phyloP scores from a whole-genome alignment of 306 rosid species.

The Quercus robur region DNA sequence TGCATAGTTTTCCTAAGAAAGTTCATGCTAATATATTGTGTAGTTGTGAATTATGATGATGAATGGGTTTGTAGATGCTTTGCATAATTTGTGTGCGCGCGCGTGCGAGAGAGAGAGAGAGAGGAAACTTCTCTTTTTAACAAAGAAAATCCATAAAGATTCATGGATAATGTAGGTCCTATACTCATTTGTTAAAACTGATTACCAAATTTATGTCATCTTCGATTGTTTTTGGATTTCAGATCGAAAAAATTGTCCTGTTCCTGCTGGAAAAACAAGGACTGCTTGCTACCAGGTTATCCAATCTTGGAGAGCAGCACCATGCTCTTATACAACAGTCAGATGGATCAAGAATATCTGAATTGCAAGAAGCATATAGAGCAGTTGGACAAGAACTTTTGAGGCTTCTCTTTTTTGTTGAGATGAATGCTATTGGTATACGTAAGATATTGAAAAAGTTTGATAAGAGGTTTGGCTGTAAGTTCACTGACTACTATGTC shows the following conservation, averaged over 20 bases:
- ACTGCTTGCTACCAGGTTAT: conserved; percentile 79
- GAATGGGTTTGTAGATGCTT: background rate
- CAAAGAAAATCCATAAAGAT: background rate
- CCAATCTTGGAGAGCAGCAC: conserved; percentile 62
- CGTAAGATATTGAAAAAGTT: conserved; percentile 98
- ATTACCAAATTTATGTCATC: background rate
- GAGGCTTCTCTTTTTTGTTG: conserved; percentile 81
- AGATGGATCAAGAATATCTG: conserved; percentile 64
- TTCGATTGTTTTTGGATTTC: conserved; percentile 13
- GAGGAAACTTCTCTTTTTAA: background rate
- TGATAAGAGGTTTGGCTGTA: conserved; percentile 89
- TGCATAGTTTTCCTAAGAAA: background rate
- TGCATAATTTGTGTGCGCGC: background rate
- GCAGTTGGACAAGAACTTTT: conserved; percentile 75
- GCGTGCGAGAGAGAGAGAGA: background rate
- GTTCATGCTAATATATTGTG: background rate
- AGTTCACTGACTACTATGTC: conserved; percentile 92
- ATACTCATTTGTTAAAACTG: background rate
- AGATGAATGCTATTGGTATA: conserved; percentile 91
- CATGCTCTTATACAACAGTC: conserved; percentile 69
- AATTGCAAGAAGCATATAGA: conserved; percentile 79
- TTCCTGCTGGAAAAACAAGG: conserved; percentile 99
- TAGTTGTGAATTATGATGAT: background rate
- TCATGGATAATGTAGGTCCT: background rate
- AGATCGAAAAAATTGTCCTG: conserved; percentile 94